phyloP scores from a whole-genome alignment of 2,329 filamentous ascomycete genomes.

The Pestalotiopsis sp. region DNA sequence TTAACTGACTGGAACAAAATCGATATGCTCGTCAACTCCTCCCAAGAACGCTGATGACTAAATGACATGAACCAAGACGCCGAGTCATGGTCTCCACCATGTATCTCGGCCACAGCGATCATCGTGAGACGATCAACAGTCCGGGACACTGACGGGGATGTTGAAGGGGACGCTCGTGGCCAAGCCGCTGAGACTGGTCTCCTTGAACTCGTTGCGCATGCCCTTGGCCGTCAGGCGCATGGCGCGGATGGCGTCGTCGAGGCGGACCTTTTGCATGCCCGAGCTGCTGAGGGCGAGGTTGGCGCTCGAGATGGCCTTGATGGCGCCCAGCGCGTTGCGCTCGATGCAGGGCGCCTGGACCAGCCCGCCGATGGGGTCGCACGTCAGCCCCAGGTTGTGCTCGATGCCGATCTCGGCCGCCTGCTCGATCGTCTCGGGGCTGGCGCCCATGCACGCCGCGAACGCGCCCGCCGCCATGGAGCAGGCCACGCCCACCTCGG shows the following conservation, averaged over 20 bases:
- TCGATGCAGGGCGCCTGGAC: slow-evolving; percentile 57
- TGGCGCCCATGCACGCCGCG: slow-evolving; percentile 54
- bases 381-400: slow-evolving; percentile 54
- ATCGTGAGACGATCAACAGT: slow-evolving; percentile 38
- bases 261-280: slow-evolving; percentile 49
- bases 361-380: slow-evolving; percentile 52
- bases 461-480: slow-evolving; percentile 56
- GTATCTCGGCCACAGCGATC: not conserved
- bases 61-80: no score
- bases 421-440: slow-evolving; percentile 52
- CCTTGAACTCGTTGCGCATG: slow-evolving; percentile 57
- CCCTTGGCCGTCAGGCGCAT: slow-evolving; percentile 54
- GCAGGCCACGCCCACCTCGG: slow-evolving; percentile 55
- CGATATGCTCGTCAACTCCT: no score
- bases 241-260: slow-evolving; percentile 53
- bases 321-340: slow-evolving; percentile 51
- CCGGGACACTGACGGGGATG: slow-evolving; percentile 55
- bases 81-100: no score
- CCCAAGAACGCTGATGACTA: no score
- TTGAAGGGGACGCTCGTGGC: slow-evolving; percentile 54
- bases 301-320: slow-evolving; percentile 54
- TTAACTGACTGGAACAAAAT: no score
- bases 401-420: slow-evolving; percentile 57
- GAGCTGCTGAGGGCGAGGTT: slow-evolving; percentile 50
- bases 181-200: slow-evolving; percentile 52